A percentile compares a stretch with the other conserved stretches of the same genome.
phyloP scores from a whole-genome alignment of 768 basidiomycete species.

The Asterophora parasitica region DNA sequence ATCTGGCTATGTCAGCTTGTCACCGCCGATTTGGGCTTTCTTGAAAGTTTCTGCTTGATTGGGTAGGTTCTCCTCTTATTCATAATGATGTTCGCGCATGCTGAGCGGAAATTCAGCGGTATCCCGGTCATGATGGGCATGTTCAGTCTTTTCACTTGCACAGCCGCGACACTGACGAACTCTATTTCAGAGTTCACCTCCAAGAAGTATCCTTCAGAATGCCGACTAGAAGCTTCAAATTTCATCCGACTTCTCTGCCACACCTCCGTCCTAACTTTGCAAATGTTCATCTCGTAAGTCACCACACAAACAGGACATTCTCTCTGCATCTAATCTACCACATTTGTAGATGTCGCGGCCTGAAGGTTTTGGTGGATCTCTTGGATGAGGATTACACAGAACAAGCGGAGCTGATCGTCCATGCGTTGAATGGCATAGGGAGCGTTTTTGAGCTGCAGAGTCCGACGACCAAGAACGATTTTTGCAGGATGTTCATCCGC shows the following conservation, averaged over 20 bases:
- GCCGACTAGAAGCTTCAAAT: conserved; percentile 90
- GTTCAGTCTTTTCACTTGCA: conserved; percentile 15
- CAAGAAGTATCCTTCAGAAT: conserved; percentile 90
- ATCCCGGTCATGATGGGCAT: conserved; percentile 93
- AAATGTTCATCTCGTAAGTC: conserved; percentile 97
- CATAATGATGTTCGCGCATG: not conserved
- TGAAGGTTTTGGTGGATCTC: conserved; percentile 92
- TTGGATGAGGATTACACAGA: conserved; percentile 95
- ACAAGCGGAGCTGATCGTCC: conserved; percentile 85
- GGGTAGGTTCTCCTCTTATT: conserved; percentile 41
- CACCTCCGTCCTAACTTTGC: conserved; percentile 88
- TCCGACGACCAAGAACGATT: conserved; percentile 96
- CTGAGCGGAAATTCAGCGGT: conserved; percentile 44
- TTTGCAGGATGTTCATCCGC: conserved; percentile 96
- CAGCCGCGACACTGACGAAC: conserved; percentile 1
- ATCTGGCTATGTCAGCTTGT: conserved; percentile 39
- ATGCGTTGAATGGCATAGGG: conserved; percentile 90
- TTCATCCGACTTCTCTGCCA: conserved; percentile 92
- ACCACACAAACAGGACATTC: not conserved
- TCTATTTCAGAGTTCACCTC: conserved; percentile 73
- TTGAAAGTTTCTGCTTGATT: conserved; percentile 95
- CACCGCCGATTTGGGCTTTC: conserved; percentile 70
- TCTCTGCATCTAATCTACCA: not conserved
- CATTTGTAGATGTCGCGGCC: conserved; percentile 75
- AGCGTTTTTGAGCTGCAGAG: conserved; percentile 96